A percentile compares a stretch with the other conserved stretches of the same genome.
Evolutionary conservation across 768 basidiomycete genomes (phyloP).

Genomic region (Tylopilus sp.): DNA sequence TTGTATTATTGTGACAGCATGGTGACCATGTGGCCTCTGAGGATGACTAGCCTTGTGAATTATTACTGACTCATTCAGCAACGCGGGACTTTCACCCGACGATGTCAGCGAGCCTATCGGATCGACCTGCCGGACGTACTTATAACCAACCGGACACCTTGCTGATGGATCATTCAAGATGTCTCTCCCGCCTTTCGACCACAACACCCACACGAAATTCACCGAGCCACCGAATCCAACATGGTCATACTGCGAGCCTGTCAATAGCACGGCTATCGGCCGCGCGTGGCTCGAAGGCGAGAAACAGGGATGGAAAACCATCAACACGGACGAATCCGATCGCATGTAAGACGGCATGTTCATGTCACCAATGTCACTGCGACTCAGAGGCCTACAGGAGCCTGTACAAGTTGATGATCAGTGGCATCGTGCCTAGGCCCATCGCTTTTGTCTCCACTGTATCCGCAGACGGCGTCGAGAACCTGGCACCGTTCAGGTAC

Average conservation of each 20-base stretch:
- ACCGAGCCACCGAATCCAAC: slow-evolving; percentile 30
- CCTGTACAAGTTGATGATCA: slow-evolving; percentile 34
- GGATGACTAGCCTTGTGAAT: no score
- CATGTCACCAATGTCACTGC: no score
- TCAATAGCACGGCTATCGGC: slow-evolving; percentile 24
- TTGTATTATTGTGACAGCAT: no score
- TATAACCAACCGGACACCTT: not conserved
- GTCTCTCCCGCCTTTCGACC: slow-evolving; percentile 31
- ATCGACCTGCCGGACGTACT: not conserved
- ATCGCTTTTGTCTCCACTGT: slow-evolving; percentile 43
- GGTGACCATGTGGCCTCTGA: no score
- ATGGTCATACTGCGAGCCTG: slow-evolving; percentile 29
- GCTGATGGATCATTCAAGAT: slow-evolving; percentile 9
- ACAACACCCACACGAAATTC: slow-evolving; percentile 10
- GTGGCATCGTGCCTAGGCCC: slow-evolving; percentile 40
- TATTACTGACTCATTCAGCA: no score
- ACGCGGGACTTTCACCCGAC: not conserved
- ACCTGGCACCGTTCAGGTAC: slow-evolving; percentile 43
- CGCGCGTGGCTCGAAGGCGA: slow-evolving; percentile 32
- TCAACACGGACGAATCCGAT: slow-evolving; percentile 26
- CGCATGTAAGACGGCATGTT: not conserved
- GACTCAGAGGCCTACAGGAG: slow-evolving; percentile 5
- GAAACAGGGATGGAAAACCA: slow-evolving; percentile 32
- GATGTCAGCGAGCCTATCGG: not conserved
- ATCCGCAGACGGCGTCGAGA: slow-evolving; percentile 31